Evolutionary conservation across 2,329 filamentous ascomycete genomes (phyloP), one percentile per base, ranked within the genome.

Genomic region (Verticillium longisporum): DNA sequence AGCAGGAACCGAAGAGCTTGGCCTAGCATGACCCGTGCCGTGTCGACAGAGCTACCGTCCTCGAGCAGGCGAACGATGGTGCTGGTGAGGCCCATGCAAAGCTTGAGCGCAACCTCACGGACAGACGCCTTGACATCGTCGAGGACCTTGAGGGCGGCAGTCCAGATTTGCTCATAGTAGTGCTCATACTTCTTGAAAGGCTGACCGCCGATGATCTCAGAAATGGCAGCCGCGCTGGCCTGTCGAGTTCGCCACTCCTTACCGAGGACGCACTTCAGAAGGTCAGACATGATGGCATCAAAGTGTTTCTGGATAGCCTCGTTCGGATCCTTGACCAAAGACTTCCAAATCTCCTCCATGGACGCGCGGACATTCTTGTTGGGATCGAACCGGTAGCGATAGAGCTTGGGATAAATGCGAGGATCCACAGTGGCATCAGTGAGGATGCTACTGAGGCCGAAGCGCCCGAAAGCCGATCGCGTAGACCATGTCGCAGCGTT

Each of bases 401-500:
- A 99, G 1, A 99, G 84, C 75, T 97, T 98, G 0, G 93, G 92
- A 68, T 97, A 98, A 15, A 99, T 84, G 72, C 96, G 97, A 0
- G 93, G 92, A 68, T 98, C 96, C 62, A 95, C 83, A 62, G 87
- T 84, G 0, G 93, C 93, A 68, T 96, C 92, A 0, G 92, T 95
- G 56, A 99, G 84, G 63, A 99, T 94, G 66, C 85, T 95, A 72
- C 92, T 96, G 57, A 99, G 82, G 0, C 95, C 95, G 66, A 98
- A 97, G 11, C 92, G 85, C 2, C 95, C 95, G 74, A 99, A 98
- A 0, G 95, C 95, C 1, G 95, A 96, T 58, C 95, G 86, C n/a
- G 92, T 96, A 1, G 92, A 94, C 95, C 95, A 99, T n/a, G 96
- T 96, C 0, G 93, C 92, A 56, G 96, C 96, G 69, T 97, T 97